Percentiles rank a stretch among this genome's conserved stretches.
Evolutionary conservation across 2,329 filamentous ascomycete genomes (phyloP).

Genomic region (Orbilia quercus): DNA sequence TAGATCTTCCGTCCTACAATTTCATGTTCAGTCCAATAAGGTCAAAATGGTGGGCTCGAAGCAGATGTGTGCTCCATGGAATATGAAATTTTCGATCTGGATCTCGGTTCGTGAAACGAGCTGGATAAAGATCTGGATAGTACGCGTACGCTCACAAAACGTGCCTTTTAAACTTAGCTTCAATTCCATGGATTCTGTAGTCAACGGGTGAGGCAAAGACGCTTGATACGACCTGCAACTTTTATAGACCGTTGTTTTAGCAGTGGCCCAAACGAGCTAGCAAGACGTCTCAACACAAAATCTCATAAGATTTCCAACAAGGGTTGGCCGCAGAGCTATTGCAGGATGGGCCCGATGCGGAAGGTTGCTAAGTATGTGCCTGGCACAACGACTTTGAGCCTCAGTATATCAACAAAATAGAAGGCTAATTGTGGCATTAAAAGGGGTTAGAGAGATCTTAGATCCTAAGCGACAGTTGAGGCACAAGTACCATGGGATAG

Average conservation of each 20-base stretch:
- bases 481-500: not conserved
- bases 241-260: slow-evolving; percentile 10
- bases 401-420: slow-evolving; percentile 17
- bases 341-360: slow-evolving; percentile 27
- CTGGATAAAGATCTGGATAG: not conserved
- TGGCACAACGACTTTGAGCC: slow-evolving; percentile 4
- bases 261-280: slow-evolving; percentile 8
- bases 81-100: not conserved
- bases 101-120: not conserved
- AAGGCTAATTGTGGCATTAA: slow-evolving; percentile 36
- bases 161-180: not conserved
- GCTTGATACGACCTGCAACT: no score
- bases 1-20: no score
- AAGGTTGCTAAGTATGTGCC: slow-evolving; percentile 11
- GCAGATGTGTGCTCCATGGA: not conserved
- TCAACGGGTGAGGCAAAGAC: not conserved
- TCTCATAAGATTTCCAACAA: slow-evolving; percentile 15
- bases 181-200: not conserved
- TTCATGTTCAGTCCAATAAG: no score
- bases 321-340: slow-evolving; percentile 33
- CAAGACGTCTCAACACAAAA: not conserved
- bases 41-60: not conserved
- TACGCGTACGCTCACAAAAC: not conserved
- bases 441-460: not conserved
- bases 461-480: not conserved